Base-by-base conservation (phyloP, 2,329 filamentous ascomycete species). In the Orbilia javanica region DNA sequence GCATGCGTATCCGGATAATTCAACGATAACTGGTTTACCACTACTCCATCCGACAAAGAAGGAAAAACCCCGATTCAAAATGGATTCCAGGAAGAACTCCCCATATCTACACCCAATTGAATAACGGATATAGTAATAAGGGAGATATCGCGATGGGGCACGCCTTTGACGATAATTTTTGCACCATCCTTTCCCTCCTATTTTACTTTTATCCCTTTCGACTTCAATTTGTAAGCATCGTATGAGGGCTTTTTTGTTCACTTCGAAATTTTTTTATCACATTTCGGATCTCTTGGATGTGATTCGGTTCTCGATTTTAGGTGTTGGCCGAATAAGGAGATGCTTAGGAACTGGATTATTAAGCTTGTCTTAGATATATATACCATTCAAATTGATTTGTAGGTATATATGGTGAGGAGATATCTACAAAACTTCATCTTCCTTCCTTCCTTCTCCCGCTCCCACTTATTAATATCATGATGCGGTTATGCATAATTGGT, bases 1-100 rank as follows among this genome's bases (percentile, higher is more conserved):
- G 52, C 42, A 46, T 39, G 36, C 36, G 36, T 70, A 70, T 70
- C 66, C 66, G 66, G 66, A 8, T 70, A 70, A 70, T 46, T 46
- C 25, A 15, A 46, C 57, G 57, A 63, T 27, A 63, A 57, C n/a
- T 29, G 46, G 42, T 44, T 20, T 22, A 46, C 46, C 22, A 53
- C 31, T 53, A 31, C 50, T 29, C 50, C 25, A 53, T 53, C 36
- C 36, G 36, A 39, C 13, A 52, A 52, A 10, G 13, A 31, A 31
- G 31, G 20, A 20, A 29, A 31, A 31, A n/a, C n/a, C n/a, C n/a
- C n/a, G n/a, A n/a, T n/a, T n/a, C n/a, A n/a, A n/a, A n/a, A n/a
- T n/a, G n/a, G 4, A 31, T 7, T 15, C 13, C 48, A 31, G 2
- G 20, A 53, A 8, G 29, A n/a, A n/a, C n/a, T 31, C 11, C 5